Evolutionary conservation across 2,329 filamentous ascomycete genomes (phyloP).

Genomic region (Calonectria leucothoes): DNA sequence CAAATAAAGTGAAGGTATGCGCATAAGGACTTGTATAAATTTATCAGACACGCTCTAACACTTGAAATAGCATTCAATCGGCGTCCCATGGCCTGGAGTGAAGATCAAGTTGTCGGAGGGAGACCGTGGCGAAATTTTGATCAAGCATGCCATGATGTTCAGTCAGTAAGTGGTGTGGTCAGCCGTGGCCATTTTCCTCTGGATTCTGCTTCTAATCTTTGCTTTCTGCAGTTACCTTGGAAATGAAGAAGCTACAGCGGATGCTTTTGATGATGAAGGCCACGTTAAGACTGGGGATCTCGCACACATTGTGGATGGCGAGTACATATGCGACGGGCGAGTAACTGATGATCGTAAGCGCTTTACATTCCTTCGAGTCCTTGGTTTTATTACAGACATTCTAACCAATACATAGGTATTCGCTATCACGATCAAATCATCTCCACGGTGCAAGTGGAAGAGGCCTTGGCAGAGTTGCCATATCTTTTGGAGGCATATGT

Average conservation of each 20-base stretch:
- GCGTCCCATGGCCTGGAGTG: neutral
- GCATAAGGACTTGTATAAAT: accelerated
- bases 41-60: neutral
- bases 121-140: slow-evolving; percentile 27
- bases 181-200: neutral
- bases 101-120: neutral
- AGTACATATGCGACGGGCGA: slow-evolving; percentile 35
- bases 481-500: slow-evolving; percentile 35
- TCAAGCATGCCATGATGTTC: slow-evolving; percentile 32
- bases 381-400: neutral
- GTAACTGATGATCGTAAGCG: slow-evolving; percentile 33
- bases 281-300: slow-evolving; percentile 96
- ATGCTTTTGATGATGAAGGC: slow-evolving; percentile 82
- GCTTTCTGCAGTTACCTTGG: slow-evolving; percentile 29
- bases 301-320: slow-evolving; percentile 68
- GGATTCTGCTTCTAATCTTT: too few species aligned
- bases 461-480: slow-evolving; percentile 25
- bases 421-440: slow-evolving; percentile 22
- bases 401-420: slow-evolving; percentile 6
- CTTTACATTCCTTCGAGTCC: too few species aligned
- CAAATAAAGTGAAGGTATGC: neutral
- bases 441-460: slow-evolving; percentile 30
- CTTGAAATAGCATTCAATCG: neutral
- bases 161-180: slow-evolving; percentile 20
- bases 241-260: slow-evolving; percentile 79